Percentiles rank a stretch among this genome's conserved stretches.
These are phyloP conservation scores for Moniliophthora roreri DNA, from an alignment of 1,284 basidiomycete species.

Conservation along the genomic window DNA sequence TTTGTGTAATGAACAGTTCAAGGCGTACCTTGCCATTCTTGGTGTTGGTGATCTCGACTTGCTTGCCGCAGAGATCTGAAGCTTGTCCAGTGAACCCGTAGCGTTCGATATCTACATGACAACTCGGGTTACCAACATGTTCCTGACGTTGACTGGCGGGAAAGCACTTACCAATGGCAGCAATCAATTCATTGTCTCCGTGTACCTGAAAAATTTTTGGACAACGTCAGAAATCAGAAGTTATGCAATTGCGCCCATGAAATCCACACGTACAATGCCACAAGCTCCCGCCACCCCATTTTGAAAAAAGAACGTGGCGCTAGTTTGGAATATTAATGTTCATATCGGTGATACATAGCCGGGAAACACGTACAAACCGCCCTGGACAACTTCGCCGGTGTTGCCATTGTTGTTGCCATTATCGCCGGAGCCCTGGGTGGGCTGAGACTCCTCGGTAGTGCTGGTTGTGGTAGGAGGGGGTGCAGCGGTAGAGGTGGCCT, in stretches of 20 bases:
- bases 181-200: conserved; percentile 65
- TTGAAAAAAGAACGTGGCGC: conserved; percentile 77
- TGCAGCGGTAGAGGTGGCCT: conserved; percentile 4
- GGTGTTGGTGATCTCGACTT: conserved; percentile 64
- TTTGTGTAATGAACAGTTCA: background rate
- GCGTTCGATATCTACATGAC: conserved; percentile 37
- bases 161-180: conserved; percentile 58
- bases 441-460: conserved; percentile 10
- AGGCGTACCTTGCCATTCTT: conserved; percentile 46
- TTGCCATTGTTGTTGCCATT: conserved; percentile 3
- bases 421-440: conserved; percentile 4
- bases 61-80: conserved; percentile 65
- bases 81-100: conserved; percentile 49
- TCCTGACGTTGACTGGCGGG: background rate
- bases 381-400: conserved; percentile 21
- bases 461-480: conserved; percentile 11
- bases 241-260: background rate
- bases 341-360: conserved; percentile 9
- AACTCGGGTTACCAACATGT: conserved; percentile 1
- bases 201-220: conserved; percentile 33
- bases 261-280: conserved; percentile 39
- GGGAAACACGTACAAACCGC: conserved; percentile 47
- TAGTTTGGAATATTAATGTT: conserved; percentile 21
- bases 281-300: conserved; percentile 72
- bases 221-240: background rate